Evolutionary conservation across 2,329 filamentous ascomycete genomes (phyloP), one percentile per base, ranked within the genome.

Genomic region (Beauveria rudraprayagi): DNA sequence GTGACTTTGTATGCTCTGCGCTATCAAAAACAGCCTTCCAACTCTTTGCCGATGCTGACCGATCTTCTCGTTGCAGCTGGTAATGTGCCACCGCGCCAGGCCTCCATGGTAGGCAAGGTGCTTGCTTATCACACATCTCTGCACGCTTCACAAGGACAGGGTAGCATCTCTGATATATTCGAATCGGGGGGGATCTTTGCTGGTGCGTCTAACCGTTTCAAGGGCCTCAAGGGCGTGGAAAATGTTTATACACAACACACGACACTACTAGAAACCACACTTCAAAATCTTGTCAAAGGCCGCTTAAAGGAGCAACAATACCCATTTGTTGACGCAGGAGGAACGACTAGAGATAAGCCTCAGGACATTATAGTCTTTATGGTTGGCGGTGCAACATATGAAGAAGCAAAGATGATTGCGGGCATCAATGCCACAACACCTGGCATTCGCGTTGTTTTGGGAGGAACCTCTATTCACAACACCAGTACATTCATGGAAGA

Each of bases 201-300:
- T 0, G 90, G 90, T 14, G 92, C 92, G 11, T 83, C 91, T 44
- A 91, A 88, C 69, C 86, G 92, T 5, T 92, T 99, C 73, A 96
- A 96, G 70, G 94, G 94, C 0, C 80, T 99, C 16, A 97, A 97
- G 70, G 94, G 94, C 1, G 94, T 99, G 1, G 95, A 99, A 73
- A 99, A 99, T 68, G 94, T 99, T 30, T 99, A 99, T 73, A 99
- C 94, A 0, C 95, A 99, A 72, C 94, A 99, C 73, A 95, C 91
- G 6, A 92, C 95, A 0, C 82, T 91, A 24, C 75, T 99, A 17
- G 92, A 97, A 72, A 83, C 84, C 26, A 97, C 92, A 0, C 77
- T 99, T 19, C 93, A 97, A 71, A 93, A 93, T 67, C 79, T 99
- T 56, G 92, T 97, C 77, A 97, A 96, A 71, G 95, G 94, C 0